These are phyloP conservation scores for Colletotrichum kahawae DNA, from an alignment of 2,329 filamentous ascomycete genomes.

Conservation along the genomic window DNA sequence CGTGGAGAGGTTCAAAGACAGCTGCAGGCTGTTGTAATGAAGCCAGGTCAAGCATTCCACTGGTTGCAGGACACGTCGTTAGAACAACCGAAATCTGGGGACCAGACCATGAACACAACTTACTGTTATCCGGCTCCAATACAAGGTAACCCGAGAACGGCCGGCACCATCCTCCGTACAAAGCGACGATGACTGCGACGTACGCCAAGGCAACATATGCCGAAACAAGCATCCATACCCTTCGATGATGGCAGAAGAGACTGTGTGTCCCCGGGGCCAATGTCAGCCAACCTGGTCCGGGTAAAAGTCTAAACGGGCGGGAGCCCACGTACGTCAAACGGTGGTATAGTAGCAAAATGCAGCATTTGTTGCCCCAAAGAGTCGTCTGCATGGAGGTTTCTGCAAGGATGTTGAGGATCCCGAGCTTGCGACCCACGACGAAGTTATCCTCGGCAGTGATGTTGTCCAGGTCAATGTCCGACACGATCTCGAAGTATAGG, in stretches of 20 bases:
- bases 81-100: background rate
- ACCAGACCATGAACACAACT: background rate
- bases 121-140: background rate
- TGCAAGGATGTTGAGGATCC: conserved; percentile 3
- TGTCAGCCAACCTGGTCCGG: background rate
- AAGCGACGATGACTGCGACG: conserved; percentile 1
- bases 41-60: conserved; percentile 14
- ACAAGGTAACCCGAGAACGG: conserved; percentile 15
- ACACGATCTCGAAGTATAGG: background rate
- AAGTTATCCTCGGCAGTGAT: background rate
- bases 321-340: background rate
- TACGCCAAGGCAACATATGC: conserved; percentile 1
- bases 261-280: background rate
- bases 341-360: conserved; percentile 8
- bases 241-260: conserved; percentile 3
- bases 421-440: background rate
- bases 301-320: background rate
- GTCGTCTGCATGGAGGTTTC: conserved; percentile 19
- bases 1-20: conserved; percentile 18
- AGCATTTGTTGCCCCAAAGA: conserved; percentile 19
- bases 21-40: conserved; percentile 13
- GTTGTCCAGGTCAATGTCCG: background rate
- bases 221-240: background rate
- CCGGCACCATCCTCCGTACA: conserved; percentile 18
- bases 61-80: background rate